A percentile compares a stretch with the other conserved stretches of the same genome.
phyloP scores from a whole-genome alignment of 768 basidiomycete species.

The Myochromella boudieri region DNA sequence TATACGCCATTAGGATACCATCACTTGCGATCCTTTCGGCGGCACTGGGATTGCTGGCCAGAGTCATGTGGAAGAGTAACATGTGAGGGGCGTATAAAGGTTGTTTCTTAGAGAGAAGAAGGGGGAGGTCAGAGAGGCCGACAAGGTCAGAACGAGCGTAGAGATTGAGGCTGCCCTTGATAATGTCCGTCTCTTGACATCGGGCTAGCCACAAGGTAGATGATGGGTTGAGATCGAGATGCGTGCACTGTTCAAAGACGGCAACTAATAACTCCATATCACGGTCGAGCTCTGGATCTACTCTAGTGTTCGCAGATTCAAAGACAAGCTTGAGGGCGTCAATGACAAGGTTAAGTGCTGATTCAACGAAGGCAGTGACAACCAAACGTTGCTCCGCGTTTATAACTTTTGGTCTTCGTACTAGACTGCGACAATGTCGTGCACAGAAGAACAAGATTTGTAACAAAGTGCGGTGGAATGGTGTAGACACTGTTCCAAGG shows the following conservation, averaged over 20 bases:
- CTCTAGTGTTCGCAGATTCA: constrained; percentile 54
- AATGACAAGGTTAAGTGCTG: constrained; percentile 62
- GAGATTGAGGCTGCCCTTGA: constrained; percentile 73
- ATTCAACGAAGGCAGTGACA: constrained; percentile 60
- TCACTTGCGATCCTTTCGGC: constrained; percentile 87
- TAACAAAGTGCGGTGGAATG: constrained; percentile 80
- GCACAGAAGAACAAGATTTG: constrained; percentile 80
- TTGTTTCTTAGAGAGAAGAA: constrained; percentile 61
- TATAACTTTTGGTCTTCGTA: constrained; percentile 46
- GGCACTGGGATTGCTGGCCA: constrained; percentile 72
- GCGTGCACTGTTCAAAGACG: constrained; percentile 81
- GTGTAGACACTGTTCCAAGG: constrained; percentile 56
- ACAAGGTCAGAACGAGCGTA: constrained; percentile 67
- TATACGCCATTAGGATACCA: constrained; percentile 79
- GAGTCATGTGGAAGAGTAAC: constrained; percentile 82
- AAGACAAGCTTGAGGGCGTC: constrained; percentile 68
- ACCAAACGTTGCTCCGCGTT: constrained; percentile 62
- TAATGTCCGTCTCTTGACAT: constrained; percentile 79
- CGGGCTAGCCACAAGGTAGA: constrained; percentile 76
- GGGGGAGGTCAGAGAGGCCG: constrained; percentile 64
- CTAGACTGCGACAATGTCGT: constrained; percentile 56
- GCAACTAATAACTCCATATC: constrained; percentile 82
- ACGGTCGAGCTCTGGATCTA: constrained; percentile 66
- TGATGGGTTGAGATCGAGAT: constrained; percentile 64
- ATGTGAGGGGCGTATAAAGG: constrained; percentile 77